Evolutionary conservation across 2,329 filamentous ascomycete species (phyloP).

Genomic region (Bertia moriformis): DNA sequence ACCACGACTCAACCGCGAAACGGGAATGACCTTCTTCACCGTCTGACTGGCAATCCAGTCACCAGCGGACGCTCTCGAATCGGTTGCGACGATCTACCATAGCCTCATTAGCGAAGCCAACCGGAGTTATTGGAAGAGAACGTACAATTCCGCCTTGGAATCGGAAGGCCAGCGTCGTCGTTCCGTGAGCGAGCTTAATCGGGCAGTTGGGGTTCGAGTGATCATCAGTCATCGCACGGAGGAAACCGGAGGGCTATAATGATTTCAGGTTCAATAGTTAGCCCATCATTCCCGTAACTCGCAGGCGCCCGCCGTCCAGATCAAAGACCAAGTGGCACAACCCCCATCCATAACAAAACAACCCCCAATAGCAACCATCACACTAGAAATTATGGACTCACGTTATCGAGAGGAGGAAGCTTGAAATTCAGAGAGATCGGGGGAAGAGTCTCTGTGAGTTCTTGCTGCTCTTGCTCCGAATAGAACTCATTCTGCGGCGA

Average conservation of each 20-base stretch:
- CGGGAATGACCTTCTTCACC: conserved; percentile 88
- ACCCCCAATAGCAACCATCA: too few relatives aligned
- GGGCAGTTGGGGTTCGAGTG: conserved; percentile 90
- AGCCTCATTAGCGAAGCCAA: too few relatives aligned
- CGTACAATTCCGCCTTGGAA: conserved; percentile 78
- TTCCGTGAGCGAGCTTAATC: conserved; percentile 98
- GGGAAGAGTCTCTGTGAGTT: background rate
- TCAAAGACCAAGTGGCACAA: too few relatives aligned
- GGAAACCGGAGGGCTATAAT: conserved; percentile 78
- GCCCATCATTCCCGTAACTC: too few relatives aligned
- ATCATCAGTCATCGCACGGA: conserved; percentile 94
- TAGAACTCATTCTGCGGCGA: background rate
- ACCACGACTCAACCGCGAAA: background rate
- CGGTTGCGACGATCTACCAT: conserved; percentile 81
- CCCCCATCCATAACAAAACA: too few relatives aligned
- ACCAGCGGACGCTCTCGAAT: conserved; percentile 90
- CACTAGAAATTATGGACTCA: too few relatives aligned
- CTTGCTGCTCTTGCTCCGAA: conserved; percentile 1
- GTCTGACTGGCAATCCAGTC: conserved; percentile 99
- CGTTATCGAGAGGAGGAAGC: background rate
- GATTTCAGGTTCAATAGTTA: too few relatives aligned
- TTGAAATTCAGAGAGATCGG: background rate
- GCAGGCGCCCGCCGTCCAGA: too few relatives aligned
- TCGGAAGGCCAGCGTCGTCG: conserved; percentile 91
- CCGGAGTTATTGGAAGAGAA: background rate